Evolutionary conservation across 306 rosid species (phyloP).

Genomic region (Hippophae gyantsensis): DNA sequence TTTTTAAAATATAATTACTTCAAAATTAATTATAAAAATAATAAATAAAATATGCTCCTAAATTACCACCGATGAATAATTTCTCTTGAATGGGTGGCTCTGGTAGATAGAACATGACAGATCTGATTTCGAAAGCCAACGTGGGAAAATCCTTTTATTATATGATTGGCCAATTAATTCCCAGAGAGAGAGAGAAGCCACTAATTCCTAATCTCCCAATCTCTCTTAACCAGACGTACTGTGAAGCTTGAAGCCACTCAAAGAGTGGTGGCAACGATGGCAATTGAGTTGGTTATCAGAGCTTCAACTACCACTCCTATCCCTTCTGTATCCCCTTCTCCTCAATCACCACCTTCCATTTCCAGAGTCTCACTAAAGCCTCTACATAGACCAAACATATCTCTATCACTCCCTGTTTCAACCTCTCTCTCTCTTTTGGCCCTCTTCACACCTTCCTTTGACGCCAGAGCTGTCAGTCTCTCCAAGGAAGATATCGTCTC

Average conservation of each 20-base stretch:
- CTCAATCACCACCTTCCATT: conserved; percentile 24
- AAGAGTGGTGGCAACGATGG: conserved; percentile 21
- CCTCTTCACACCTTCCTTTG: conserved; percentile 47
- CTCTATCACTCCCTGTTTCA: conserved; percentile 53
- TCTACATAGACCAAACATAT: conserved; percentile 26
- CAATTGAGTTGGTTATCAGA: conserved; percentile 55
- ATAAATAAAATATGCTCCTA: no score
- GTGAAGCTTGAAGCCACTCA: background rate
- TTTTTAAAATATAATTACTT: no score
- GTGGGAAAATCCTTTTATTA: no score
- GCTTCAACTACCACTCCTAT: conserved; percentile 37
- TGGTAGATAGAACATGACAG: no score
- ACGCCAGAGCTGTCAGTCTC: conserved; percentile 60
- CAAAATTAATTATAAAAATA: no score
- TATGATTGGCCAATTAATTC: no score
- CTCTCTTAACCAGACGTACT: no score
- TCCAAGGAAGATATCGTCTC: conserved; percentile 75
- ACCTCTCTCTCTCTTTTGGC: conserved; percentile 60
- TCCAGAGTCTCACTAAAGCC: conserved; percentile 28
- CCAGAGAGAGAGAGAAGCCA: no score
- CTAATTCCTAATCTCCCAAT: no score
- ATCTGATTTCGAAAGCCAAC: no score
- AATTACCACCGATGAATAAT: no score
- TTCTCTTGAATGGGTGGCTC: no score
- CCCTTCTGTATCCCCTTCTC: conserved; percentile 19